Percentiles rank a stretch among this genome's conserved stretches.
Evolutionary conservation across 1,284 basidiomycete species (phyloP).

Genomic region (Trichosporon asahii): DNA sequence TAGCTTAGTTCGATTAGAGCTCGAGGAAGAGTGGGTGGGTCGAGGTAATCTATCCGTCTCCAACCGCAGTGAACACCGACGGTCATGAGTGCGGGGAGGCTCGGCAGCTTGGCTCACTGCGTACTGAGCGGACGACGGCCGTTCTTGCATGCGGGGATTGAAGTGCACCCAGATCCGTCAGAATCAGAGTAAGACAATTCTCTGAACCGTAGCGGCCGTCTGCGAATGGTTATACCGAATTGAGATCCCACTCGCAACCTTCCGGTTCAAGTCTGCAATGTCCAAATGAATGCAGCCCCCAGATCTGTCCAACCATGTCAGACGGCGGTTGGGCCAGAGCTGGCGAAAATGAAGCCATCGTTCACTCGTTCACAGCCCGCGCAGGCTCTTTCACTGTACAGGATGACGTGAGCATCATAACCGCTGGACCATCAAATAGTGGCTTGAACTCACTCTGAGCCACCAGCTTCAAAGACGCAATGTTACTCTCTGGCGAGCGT

Average conservation of each 20-base stretch:
- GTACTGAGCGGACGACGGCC: too few relatives aligned
- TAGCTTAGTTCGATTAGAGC: slow-evolving; percentile 4
- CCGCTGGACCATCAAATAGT: neutral
- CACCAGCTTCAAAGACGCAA: too few relatives aligned
- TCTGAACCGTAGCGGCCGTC: neutral
- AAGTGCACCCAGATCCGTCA: neutral
- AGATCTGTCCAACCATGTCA: neutral
- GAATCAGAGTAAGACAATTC: slow-evolving; percentile 1
- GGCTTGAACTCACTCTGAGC: neutral
- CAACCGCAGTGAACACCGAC: too few relatives aligned
- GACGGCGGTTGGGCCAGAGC: neutral
- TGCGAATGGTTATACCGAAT: neutral
- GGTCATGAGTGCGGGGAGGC: too few relatives aligned
- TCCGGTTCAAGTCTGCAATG: too few relatives aligned
- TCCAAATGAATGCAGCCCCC: neutral
- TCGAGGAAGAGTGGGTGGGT: neutral
- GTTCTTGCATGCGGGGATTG: neutral
- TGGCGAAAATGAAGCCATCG: neutral
- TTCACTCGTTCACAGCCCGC: neutral
- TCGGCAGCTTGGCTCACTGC: too few relatives aligned
- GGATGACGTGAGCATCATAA: neutral
- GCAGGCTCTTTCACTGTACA: neutral
- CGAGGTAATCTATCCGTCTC: neutral
- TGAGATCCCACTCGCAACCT: neutral
- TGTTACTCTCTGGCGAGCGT: too few relatives aligned